Conservation (phyloP, 2,329 filamentous ascomycete genomes). For the Rhytidhysteron rufulum region DNA sequence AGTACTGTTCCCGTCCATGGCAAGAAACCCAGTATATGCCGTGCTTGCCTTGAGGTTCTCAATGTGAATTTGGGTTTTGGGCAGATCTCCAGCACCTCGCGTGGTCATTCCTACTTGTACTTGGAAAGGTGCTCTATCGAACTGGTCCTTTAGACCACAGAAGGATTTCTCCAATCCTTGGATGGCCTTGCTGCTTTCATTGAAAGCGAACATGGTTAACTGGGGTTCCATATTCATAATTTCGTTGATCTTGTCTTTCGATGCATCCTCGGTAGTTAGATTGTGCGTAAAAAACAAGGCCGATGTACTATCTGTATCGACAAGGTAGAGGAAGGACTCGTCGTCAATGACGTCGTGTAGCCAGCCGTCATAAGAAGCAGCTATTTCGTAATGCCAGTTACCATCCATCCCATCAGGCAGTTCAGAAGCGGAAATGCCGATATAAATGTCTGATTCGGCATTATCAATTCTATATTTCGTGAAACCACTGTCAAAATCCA, state of each 20-base stretch:
- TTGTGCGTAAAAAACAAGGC: slow-evolving; percentile 77
- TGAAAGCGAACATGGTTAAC: slow-evolving; percentile 75
- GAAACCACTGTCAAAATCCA: slow-evolving; percentile 65
- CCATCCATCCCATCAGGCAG: slow-evolving; percentile 57
- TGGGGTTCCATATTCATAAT: slow-evolving; percentile 57
- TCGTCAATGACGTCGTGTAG: slow-evolving; percentile 65
- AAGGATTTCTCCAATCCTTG: slow-evolving; percentile 73
- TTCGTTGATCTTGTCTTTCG: slow-evolving; percentile 47
- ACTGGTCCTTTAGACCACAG: slow-evolving; percentile 69
- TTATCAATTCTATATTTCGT: slow-evolving; percentile 61
- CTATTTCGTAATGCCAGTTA: slow-evolving; percentile 75
- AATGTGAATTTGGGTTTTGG: slow-evolving; percentile 86
- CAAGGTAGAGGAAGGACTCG: slow-evolving; percentile 63
- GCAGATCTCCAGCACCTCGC: slow-evolving; percentile 55
- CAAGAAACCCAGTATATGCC: slow-evolving; percentile 69
- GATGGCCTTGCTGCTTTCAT: slow-evolving; percentile 56
- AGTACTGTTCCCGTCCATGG: slow-evolving; percentile 55
- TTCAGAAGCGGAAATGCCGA: slow-evolving; percentile 70
- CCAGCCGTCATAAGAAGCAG: slow-evolving; percentile 72
- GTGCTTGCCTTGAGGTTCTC: slow-evolving; percentile 68
- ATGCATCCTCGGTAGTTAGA: slow-evolving; percentile 52
- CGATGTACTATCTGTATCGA: slow-evolving; percentile 79
- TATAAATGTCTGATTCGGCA: slow-evolving; percentile 65
- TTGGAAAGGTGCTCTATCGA: slow-evolving; percentile 56
- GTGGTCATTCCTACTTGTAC: slow-evolving; percentile 62